Evolutionary conservation across 208 protist species (phyloP).

Genomic region (Leishmania tarentolae): DNA sequence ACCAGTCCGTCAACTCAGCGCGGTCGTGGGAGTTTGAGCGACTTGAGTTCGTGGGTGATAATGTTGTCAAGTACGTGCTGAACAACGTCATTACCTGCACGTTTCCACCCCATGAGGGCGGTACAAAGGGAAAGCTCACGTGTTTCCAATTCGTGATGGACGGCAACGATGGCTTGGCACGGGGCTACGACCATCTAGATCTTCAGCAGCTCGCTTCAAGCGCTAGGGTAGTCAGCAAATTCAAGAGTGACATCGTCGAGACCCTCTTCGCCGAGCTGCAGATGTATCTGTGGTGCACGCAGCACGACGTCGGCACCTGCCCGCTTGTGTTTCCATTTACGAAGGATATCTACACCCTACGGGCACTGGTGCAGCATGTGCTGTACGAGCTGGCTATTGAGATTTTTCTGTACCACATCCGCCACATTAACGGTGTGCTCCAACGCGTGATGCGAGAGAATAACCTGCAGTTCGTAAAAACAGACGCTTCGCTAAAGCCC

Average conservation of each 20-base stretch:
- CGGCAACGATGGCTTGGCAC: constrained; percentile 86
- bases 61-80: constrained; percentile 89
- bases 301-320: constrained; percentile 56
- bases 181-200: constrained; percentile 83
- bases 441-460: constrained; percentile 76
- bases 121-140: constrained; percentile 65
- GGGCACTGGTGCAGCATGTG: constrained; percentile 73
- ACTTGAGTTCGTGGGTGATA: constrained; percentile 86
- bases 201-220: constrained; percentile 75
- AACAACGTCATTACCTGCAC: constrained; percentile 70
- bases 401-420: constrained; percentile 83
- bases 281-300: constrained; percentile 76
- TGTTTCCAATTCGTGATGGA: constrained; percentile 88
- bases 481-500: constrained; percentile 39
- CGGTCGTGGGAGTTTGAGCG: constrained; percentile 90
- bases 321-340: constrained; percentile 62
- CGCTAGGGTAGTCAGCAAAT: constrained; percentile 86
- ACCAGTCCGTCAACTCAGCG: constrained; percentile 31
- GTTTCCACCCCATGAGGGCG: constrained; percentile 73
- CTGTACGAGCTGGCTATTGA: constrained; percentile 86
- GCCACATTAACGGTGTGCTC: constrained; percentile 58
- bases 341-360: constrained; percentile 59
- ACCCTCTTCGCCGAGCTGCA: constrained; percentile 90
- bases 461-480: constrained; percentile 69
- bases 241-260: constrained; percentile 92